Base-by-base conservation (phyloP, 768 basidiomycete species). In the Pleurotus giganteus region DNA sequence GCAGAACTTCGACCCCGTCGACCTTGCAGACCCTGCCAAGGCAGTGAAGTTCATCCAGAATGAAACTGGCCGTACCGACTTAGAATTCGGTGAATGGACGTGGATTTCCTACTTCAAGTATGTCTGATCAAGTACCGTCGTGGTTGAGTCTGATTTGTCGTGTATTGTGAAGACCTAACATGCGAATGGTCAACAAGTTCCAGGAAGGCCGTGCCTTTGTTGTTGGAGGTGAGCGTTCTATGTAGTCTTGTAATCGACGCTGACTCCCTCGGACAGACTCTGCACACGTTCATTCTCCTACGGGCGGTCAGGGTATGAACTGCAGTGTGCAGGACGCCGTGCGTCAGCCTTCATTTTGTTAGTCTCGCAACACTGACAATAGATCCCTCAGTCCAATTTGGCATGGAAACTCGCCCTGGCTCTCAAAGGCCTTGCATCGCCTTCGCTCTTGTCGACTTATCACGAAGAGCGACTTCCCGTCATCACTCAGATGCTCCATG, bases 351-450 rank as follows among this genome's bases (percentile, higher is more conserved):
- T 27, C 24, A 19, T 12, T 17, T 31, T 24, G 15, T 9, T 47
- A 31, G 15, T 19, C 26, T 45, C 7, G 12, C 24, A 3, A 11
- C 13, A 36, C 43, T 39, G 17, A 54, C 17, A 17, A n/a, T 17
- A 17, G 5, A 34, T 13, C 2, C 11, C 43, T 17, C 39, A 69
- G 65, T 55, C 61, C 55, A 71, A 70, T 52, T 59, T 71, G n/a
- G 58, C 46, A 5, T 68, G 66, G 69, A 69, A 69, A 55, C 55
- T 70, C 4, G 57, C 68, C n/a, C 57, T 69, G 8, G 67, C 67
- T 5, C 49, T 60, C 31, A 66, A 66, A 43, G 56, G 54, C 17
- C 57, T 57, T 11, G 59, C 65, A 3, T 42, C 55, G 7, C 57
- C 52, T 15, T 53, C 47, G 34, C 66, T 62, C 52, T 65, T 65